A percentile compares a stretch with the other conserved stretches of the same genome.
Conservation (phyloP, 805 yeast genomes). For the Wickerhamiella occidentalis region DNA sequence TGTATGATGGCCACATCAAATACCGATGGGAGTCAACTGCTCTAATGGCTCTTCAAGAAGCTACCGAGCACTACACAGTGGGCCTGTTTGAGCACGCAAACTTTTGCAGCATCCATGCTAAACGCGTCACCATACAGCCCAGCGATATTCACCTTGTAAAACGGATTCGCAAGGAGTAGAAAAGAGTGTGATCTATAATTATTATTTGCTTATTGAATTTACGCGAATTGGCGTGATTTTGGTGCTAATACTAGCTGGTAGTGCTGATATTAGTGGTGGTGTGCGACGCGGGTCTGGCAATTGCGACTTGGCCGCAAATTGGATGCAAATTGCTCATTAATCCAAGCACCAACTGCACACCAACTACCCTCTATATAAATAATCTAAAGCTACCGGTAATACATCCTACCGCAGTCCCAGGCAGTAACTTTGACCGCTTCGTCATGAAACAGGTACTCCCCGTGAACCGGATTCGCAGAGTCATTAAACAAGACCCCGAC, state of each 20-base stretch:
- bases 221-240: too few relatives aligned
- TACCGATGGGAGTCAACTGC: conserved; percentile 96
- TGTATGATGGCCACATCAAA: conserved; percentile 44
- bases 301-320: too few relatives aligned
- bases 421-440: not conserved
- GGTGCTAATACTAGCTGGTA: too few relatives aligned
- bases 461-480: conserved; percentile 53
- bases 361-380: too few relatives aligned
- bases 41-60: conserved; percentile 94
- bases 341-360: too few relatives aligned
- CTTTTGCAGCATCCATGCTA: conserved; percentile 97
- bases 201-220: not conserved
- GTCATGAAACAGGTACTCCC: conserved; percentile 33
- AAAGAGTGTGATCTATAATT: too few relatives aligned
- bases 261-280: too few relatives aligned
- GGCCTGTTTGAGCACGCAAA: conserved; percentile 95
- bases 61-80: conserved; percentile 95
- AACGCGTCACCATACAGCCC: conserved; percentile 97
- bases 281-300: too few relatives aligned
- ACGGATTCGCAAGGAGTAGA: conserved; percentile 53
- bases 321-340: too few relatives aligned
- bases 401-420: too few relatives aligned
- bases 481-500: conserved; percentile 66
- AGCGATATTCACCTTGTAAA: conserved; percentile 96
- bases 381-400: too few relatives aligned